phyloP scores from a whole-genome alignment of 129 eudicot genomes.

The Lonicera japonica region DNA sequence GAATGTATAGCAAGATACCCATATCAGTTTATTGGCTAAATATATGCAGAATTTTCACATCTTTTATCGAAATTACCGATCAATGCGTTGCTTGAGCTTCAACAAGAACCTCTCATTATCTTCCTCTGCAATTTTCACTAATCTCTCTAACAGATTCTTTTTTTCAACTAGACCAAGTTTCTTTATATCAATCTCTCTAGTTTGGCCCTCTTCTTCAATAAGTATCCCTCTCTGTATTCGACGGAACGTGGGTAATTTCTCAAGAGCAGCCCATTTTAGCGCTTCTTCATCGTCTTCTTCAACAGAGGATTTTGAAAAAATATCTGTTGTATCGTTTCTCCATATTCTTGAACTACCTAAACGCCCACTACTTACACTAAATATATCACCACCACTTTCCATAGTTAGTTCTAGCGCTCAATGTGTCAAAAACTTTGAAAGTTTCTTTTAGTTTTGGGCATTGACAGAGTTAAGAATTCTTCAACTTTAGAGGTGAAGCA shows the following conservation, averaged over 20 bases:
- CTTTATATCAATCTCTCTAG: constrained; percentile 9
- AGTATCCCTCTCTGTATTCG: neutral
- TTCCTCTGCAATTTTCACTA: constrained; percentile 32
- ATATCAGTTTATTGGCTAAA: neutral
- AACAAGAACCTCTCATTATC: constrained; percentile 41
- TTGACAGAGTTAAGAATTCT: too few relatives aligned
- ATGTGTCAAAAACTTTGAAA: too few relatives aligned
- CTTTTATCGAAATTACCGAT: constrained; percentile 15
- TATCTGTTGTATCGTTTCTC: neutral
- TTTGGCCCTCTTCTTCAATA: neutral
- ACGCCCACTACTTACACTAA: neutral
- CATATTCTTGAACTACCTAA: neutral
- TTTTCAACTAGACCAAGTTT: constrained; percentile 19
- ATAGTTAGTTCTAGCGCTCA: too few relatives aligned
- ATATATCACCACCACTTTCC: neutral
- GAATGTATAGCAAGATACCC: neutral
- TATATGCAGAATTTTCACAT: neutral
- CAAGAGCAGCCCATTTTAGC: neutral
- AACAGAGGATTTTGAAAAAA: neutral
- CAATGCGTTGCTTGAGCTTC: constrained; percentile 30
- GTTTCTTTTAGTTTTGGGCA: too few relatives aligned
- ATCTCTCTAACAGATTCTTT: constrained; percentile 24
- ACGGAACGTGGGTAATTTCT: neutral
- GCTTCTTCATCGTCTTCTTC: constrained; percentile 2
- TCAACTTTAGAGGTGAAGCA: too few relatives aligned